A percentile compares a stretch with the other conserved stretches of the same genome.
Evolutionary conservation across 2,329 filamentous ascomycete species (phyloP).

Genomic region (Diplodia mutila): DNA sequence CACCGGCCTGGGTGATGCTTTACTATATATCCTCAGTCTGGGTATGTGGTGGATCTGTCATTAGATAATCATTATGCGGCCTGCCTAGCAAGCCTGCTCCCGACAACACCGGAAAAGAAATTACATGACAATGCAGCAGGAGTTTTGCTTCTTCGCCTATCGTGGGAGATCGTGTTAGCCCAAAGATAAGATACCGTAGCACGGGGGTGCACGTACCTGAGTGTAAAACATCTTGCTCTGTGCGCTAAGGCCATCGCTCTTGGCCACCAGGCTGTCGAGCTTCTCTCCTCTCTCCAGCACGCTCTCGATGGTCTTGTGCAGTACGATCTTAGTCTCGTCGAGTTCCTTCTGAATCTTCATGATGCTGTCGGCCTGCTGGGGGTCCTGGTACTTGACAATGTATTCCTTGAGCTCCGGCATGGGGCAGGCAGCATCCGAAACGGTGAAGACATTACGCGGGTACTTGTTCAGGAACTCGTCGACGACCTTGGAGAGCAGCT

Average conservation of each 20-base stretch:
- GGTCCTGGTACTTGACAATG: conserved; percentile 79
- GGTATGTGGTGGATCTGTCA: conserved; percentile 26
- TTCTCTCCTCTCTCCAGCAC: conserved; percentile 91
- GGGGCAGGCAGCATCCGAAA: conserved; percentile 56
- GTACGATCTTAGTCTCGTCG: conserved; percentile 94
- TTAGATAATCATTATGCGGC: conserved; percentile 26
- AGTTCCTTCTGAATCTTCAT: conserved; percentile 95
- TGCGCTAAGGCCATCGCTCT: conserved; percentile 86
- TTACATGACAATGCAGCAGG: conserved; percentile 62
- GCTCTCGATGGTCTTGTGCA: conserved; percentile 95
- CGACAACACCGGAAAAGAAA: conserved; percentile 15
- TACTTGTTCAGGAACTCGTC: conserved; percentile 84
- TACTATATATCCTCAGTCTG: conserved; percentile 23
- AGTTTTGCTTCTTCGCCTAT: conserved; percentile 64
- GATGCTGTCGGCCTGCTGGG: conserved; percentile 86
- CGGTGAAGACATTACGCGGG: conserved; percentile 68
- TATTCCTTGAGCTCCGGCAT: conserved; percentile 82
- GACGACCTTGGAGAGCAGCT: conserved; percentile 81
- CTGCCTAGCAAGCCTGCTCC: conserved; percentile 20
- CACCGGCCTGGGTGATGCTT: conserved; percentile 13
- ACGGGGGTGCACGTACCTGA: conserved; percentile 54
- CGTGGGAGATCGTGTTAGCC: conserved; percentile 24
- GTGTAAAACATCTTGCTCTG: conserved; percentile 99
- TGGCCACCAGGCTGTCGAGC: conserved; percentile 89
- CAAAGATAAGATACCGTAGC: not conserved